Evolutionary conservation across 257 asterid genomes (phyloP), one percentile per base, ranked within the genome.

Genomic region (Primulina eburnea): DNA sequence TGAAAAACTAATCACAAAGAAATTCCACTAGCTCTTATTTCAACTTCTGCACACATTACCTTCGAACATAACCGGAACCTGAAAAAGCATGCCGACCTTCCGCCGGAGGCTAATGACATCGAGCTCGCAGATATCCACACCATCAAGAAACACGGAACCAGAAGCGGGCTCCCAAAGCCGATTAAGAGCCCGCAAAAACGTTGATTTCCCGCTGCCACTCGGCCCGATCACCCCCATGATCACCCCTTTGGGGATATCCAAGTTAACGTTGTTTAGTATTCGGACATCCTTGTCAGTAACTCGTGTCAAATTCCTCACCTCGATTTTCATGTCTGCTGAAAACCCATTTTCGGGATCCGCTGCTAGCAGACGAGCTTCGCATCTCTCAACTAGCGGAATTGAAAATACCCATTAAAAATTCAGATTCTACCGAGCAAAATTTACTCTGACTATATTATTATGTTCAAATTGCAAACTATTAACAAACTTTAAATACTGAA

Each of bases 201-300:
- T 88, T 6, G 97, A 90, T 73, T 90, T 90, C 32, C 97, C 95
- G 29, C 97, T 86, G 11, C 95, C 95, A 70, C 95, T 90, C 4
- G 97, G 95, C n/a, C 97, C 95, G 37, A 90, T 86, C 38, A 90
- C 83, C 35, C 95, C 96, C 89, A 86, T 82, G 71, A 88, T 86
- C 56, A 83, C 73, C 37, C 91, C 97, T 83, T 65, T 84, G 56
- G 88, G 89, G 66, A 87, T 85, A 75, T 87, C 85, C 65, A 78
- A 40, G 80, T 73, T 83, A 74, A 89, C 82, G 68, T 79, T 85
- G 68, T 67, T 84, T 75, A 88, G 75, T 60, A 90, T 78, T 9
- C 72, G 75, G 16, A 71, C 82, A 65, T 83, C 87, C 74, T 83
- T 79, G 56, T 77, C 68, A 85, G 81, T 14, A 16, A 47, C 55